phyloP scores from a whole-genome alignment of 2,329 filamentous ascomycete species.

The Amylocarpus encephaloides region DNA sequence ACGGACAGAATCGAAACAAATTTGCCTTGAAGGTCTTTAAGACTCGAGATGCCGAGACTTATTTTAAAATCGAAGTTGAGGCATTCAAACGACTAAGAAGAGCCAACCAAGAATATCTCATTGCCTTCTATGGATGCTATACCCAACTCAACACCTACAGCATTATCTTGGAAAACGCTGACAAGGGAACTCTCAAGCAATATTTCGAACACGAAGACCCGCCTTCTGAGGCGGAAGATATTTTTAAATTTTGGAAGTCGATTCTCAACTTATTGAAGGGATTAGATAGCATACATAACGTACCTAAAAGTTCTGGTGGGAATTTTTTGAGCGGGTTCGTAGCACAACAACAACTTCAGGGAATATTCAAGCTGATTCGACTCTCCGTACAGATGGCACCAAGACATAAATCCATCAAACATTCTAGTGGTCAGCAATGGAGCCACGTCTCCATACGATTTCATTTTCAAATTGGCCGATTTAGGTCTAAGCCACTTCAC shows the following conservation, averaged over 20 bases:
- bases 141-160: slow-evolving; percentile 22
- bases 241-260: slow-evolving; percentile 23
- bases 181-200: slow-evolving; percentile 27
- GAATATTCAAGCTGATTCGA: slow-evolving; percentile 9
- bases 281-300: not conserved
- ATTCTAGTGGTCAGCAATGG: slow-evolving; percentile 20
- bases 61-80: slow-evolving; percentile 19
- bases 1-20: slow-evolving; percentile 1
- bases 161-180: slow-evolving; percentile 31
- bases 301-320: slow-evolving; percentile 12
- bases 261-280: not conserved
- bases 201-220: slow-evolving; percentile 18
- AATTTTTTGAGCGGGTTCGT: slow-evolving; percentile 11
- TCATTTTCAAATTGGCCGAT: slow-evolving; percentile 25
- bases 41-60: slow-evolving; percentile 10
- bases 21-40: slow-evolving; percentile 25
- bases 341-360: not conserved
- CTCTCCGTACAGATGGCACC: slow-evolving; percentile 23
- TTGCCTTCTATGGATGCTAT: slow-evolving; percentile 18
- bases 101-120: slow-evolving; percentile 11
- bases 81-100: slow-evolving; percentile 13
- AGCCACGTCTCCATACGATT: slow-evolving; percentile 11
- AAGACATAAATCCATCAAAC: slow-evolving; percentile 30
- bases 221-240: slow-evolving; percentile 17
- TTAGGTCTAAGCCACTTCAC: slow-evolving; percentile 21